Conservation (phyloP, 768 basidiomycete genomes). For the Pisolithus sp. region DNA sequence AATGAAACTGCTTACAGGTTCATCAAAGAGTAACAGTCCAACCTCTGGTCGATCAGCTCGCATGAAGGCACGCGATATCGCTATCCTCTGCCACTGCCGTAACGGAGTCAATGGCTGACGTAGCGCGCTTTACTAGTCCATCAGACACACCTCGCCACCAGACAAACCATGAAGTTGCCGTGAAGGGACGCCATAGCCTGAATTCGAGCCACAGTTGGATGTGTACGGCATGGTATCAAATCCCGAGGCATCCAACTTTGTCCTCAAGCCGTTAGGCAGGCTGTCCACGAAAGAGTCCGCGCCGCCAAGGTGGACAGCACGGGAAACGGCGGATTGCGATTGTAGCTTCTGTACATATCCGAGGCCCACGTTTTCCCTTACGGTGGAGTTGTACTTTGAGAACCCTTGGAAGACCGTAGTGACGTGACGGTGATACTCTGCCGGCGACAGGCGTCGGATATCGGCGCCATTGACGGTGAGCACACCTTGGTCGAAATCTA, state of each 20-base stretch:
- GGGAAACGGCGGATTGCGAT: constrained; percentile 48
- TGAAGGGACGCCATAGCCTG: constrained; percentile 24
- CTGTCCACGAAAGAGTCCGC: constrained; percentile 59
- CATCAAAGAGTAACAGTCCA: constrained; percentile 79
- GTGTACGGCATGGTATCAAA: constrained; percentile 41
- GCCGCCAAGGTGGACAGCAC: constrained; percentile 67
- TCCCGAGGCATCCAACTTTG: constrained; percentile 59
- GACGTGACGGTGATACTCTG: constrained; percentile 66
- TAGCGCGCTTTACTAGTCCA: constrained; percentile 11
- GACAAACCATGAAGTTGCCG: constrained; percentile 61
- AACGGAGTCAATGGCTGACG: constrained; percentile 6
- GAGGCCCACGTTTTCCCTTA: constrained; percentile 82
- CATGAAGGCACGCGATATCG: constrained; percentile 85
- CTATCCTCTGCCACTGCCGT: constrained; percentile 78
- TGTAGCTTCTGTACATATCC: constrained; percentile 64
- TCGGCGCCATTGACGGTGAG: constrained; percentile 66
- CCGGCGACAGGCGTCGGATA: constrained; percentile 56
- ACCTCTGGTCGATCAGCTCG: constrained; percentile 67
- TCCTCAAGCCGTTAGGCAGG: constrained; percentile 67
- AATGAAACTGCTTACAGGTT: constrained; percentile 50
- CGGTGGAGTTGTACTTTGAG: constrained; percentile 69
- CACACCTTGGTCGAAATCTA: constrained; percentile 67
- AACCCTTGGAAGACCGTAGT: constrained; percentile 87
- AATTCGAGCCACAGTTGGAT: constrained; percentile 23
- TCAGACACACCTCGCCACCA: constrained; percentile 67